phyloP scores from a whole-genome alignment of 148 eudicot species.

The Arctostaphylos glauca region DNA sequence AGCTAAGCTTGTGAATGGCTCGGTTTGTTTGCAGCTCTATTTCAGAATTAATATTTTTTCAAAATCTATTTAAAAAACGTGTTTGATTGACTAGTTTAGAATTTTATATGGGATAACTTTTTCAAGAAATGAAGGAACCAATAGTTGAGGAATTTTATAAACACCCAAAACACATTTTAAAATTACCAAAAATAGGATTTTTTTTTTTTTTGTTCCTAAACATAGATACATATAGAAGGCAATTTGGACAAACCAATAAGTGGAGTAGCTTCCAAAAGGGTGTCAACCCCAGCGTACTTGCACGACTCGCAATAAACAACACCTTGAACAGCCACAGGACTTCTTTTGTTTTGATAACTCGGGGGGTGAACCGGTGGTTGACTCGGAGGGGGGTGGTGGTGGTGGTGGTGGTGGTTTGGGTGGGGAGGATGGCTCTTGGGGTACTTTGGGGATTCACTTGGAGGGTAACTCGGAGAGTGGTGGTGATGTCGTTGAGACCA shows the following conservation, averaged over 20 bases:
- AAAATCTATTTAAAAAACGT: too few relatives aligned
- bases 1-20: too few relatives aligned
- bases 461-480: constrained; percentile 11
- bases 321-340: constrained; percentile 58
- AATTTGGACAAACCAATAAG: constrained; percentile 38
- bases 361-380: background rate
- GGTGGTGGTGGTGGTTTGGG: constrained; percentile 5
- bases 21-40: too few relatives aligned
- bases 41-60: too few relatives aligned
- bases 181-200: too few relatives aligned
- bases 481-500: background rate
- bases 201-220: too few relatives aligned
- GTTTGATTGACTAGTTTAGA: too few relatives aligned
- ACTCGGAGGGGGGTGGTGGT: background rate
- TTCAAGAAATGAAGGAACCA: too few relatives aligned
- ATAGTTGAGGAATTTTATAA: too few relatives aligned
- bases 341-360: background rate
- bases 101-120: too few relatives aligned
- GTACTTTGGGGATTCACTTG: constrained; percentile 12
- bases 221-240: background rate
- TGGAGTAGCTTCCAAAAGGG: constrained; percentile 54
- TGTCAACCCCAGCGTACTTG: constrained; percentile 50
- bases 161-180: too few relatives aligned
- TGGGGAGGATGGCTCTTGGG: background rate
- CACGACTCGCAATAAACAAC: constrained; percentile 83